Evolutionary conservation across 2,329 filamentous ascomycete genomes (phyloP).

Genomic region (Colletotrichum endophyticum): DNA sequence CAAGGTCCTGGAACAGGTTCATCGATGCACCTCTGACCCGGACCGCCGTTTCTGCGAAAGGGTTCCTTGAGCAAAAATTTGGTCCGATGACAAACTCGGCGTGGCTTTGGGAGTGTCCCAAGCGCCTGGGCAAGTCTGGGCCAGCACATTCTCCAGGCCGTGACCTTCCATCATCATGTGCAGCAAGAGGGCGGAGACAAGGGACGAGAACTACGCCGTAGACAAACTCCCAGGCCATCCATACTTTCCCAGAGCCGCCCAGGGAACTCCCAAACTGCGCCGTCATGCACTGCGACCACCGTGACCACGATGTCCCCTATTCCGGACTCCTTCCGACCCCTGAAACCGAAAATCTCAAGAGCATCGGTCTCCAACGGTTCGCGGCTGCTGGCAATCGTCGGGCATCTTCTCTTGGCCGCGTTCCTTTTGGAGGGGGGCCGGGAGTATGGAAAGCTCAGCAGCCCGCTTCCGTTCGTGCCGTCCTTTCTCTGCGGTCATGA

Average conservation of each 20-base stretch:
- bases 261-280: neutral
- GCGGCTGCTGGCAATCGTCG: neutral
- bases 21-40: slow-evolving; percentile 4
- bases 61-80: neutral
- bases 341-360: slow-evolving; percentile 3
- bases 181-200: neutral
- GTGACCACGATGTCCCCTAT: slow-evolving; percentile 2
- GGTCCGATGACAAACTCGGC: slow-evolving; percentile 6
- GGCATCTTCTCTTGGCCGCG: neutral
- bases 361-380: neutral
- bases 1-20: slow-evolving; percentile 1
- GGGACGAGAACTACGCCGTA: neutral
- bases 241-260: neutral
- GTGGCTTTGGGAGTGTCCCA: neutral
- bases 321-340: slow-evolving; percentile 6
- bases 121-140: neutral
- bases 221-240: neutral
- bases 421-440: neutral
- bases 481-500: neutral
- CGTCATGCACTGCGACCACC: neutral
- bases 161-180: neutral
- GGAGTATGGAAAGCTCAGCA: neutral
- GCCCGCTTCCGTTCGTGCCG: slow-evolving; percentile 1
- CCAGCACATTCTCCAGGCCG: slow-evolving; percentile 5
- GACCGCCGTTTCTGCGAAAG: neutral